phyloP scores from a whole-genome alignment of 805 yeast species.

The Saturnispora silvae region DNA sequence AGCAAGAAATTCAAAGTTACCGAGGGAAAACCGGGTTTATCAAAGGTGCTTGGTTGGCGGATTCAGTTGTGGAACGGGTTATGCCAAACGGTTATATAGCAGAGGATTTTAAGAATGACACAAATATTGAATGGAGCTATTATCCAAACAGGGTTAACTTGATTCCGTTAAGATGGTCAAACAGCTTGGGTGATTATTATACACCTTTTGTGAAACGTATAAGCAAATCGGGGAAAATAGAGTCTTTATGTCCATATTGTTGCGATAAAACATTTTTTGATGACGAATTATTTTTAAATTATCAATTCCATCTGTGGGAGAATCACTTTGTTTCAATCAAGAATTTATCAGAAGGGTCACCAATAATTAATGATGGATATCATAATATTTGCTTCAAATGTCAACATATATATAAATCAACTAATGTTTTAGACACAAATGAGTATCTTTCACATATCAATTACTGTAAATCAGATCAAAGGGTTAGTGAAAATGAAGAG shows the following conservation, averaged over 20 bases:
- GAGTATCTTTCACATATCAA: slow-evolving; percentile 1
- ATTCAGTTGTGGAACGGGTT: neutral
- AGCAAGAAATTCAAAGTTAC: neutral
- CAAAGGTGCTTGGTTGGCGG: neutral
- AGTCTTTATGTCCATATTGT: slow-evolving; percentile 6
- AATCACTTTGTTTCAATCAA: slow-evolving; percentile 2
- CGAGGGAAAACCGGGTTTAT: too few species aligned
- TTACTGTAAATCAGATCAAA: neutral
- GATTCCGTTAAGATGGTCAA: slow-evolving; percentile 4
- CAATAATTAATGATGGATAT: neutral
- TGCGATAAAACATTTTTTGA: neutral
- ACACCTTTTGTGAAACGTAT: slow-evolving; percentile 1
- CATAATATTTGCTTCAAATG: neutral
- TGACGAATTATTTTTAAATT: slow-evolving; percentile 3
- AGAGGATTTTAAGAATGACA: neutral
- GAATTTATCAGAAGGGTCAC: neutral
- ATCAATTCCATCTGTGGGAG: slow-evolving; percentile 4
- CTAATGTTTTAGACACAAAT: neutral
- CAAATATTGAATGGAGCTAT: neutral
- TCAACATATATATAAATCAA: neutral
- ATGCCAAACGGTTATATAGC: neutral
- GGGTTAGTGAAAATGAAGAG: neutral
- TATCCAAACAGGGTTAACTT: neutral
- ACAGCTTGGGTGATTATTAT: neutral
- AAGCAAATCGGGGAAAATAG: neutral